Conservation (phyloP, 2,329 filamentous ascomycete genomes). For the Teratosphaeria destructans region DNA sequence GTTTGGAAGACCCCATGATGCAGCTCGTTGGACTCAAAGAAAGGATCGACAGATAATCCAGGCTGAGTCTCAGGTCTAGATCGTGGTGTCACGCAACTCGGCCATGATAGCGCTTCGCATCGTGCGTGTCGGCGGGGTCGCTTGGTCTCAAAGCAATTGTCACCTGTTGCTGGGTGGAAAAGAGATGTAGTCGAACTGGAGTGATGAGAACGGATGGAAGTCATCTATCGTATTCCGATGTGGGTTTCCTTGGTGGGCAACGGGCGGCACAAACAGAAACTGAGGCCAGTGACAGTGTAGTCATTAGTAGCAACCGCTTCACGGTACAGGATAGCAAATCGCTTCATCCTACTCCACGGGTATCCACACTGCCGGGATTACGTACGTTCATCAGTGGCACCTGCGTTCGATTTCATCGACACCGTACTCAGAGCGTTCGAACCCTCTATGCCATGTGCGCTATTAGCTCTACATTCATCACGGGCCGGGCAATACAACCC, state of each 20-base stretch:
- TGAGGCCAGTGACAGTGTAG: neutral
- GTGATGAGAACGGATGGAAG: neutral
- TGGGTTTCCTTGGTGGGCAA: neutral
- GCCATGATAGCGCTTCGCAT: neutral
- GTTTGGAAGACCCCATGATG: neutral
- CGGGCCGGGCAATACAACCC: too few species aligned
- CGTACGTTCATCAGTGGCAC: too few species aligned
- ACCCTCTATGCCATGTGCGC: too few species aligned
- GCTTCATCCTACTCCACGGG: too few species aligned
- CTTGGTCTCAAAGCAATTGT: neutral
- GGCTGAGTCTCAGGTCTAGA: neutral
- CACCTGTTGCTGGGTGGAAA: neutral
- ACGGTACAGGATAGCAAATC: too few species aligned
- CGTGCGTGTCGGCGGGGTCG: neutral
- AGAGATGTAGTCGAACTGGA: neutral
- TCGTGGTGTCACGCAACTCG: neutral
- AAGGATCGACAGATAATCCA: neutral
- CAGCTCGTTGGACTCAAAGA: neutral
- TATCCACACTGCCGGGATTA: too few species aligned
- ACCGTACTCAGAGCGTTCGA: too few species aligned
- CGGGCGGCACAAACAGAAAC: neutral
- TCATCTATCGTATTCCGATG: neutral
- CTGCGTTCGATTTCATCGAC: too few species aligned
- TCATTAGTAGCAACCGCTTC: neutral
- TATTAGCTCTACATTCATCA: too few species aligned